These are phyloP conservation scores for Gaeumannomyces sp. DNA, from an alignment of 2,329 filamentous ascomycete species.

Conservation along the genomic window DNA sequence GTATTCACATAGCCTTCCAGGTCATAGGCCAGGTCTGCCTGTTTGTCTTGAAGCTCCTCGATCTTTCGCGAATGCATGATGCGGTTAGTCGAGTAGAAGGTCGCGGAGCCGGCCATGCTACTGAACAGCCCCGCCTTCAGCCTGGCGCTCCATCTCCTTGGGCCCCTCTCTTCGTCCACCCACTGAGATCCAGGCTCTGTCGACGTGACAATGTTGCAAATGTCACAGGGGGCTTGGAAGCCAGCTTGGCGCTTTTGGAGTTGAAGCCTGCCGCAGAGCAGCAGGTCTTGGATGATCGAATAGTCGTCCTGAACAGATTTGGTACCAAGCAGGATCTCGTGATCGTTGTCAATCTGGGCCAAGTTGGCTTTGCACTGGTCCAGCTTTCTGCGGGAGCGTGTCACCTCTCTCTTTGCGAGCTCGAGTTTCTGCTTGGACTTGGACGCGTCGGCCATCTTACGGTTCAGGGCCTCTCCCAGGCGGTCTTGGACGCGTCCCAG, in stretches of 20 bases:
- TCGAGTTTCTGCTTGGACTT: not conserved
- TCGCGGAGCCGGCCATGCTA: not conserved
- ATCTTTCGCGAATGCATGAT: not conserved
- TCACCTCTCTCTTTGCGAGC: not conserved
- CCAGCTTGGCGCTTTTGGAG: not conserved
- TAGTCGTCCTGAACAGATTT: slow-evolving; percentile 2
- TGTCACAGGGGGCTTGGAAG: not conserved
- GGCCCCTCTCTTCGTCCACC: not conserved
- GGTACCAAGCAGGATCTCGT: slow-evolving; percentile 3
- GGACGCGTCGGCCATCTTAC: not conserved
- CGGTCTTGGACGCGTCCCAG: not conserved
- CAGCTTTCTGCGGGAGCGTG: not conserved
- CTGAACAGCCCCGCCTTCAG: not conserved
- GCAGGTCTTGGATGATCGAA: not conserved
- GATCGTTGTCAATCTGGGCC: not conserved
- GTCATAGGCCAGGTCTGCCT: not conserved
- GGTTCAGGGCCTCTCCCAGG: not conserved
- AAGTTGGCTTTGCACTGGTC: not conserved
- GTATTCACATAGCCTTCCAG: not conserved
- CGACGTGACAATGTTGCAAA: not conserved
- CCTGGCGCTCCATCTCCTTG: not conserved
- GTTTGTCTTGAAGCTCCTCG: not conserved
- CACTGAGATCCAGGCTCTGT: not conserved
- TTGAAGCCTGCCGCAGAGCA: not conserved
- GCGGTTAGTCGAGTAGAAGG: slow-evolving; percentile 1